Evolutionary conservation across 202 grass and related monocot species (phyloP), one percentile per base, ranked within the genome.

Genomic region (Panicum virgatum): DNA sequence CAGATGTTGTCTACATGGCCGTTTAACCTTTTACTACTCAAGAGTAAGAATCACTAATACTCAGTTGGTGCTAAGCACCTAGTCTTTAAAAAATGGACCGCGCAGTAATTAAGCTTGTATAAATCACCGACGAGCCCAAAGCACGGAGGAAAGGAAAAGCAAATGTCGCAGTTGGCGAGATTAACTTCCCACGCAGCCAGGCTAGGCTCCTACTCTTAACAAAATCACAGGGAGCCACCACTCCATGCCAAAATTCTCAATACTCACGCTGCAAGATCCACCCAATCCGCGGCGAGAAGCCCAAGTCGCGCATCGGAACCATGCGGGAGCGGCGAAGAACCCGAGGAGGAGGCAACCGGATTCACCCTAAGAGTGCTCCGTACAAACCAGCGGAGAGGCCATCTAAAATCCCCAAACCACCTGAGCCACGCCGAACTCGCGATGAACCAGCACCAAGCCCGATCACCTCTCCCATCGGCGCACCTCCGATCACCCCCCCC

Each of bases 21-120:
- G 12, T 47, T 30, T 71, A 50, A 50, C 26, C 18, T 72, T 51
- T 50, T 34, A 3, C 2, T 13, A n/a, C n/a, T n/a, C n/a, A 8
- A 11, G 2, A 62, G 2, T 32, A 72, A n/a, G 15, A 72, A 51
- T n/a, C 18, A 9, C 3, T 51, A 36, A 51, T 51, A 48, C 23
- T n/a, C n/a, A n/a, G 23, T 10, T 66, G 22, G n/a, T 10, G 7
- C 5, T 57, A 51, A 30, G 30, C 47, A 80, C 23, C 36, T 11
- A 46, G 40, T 54, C 25, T 68, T 74, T 53, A 38, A 86, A 73
- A 78, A 89, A 43, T 37, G 30, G 10, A 77, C 47, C 0, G 34
- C 5, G 6, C 5, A 45, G 73, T 62, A 66, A 82, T 58, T 47
- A 86, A 79, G 34, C 42, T 73, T 75, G 36, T 7, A 79, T 7